A percentile compares a stretch with the other conserved stretches of the same genome.
phyloP scores from a whole-genome alignment of 2,329 filamentous ascomycete genomes.

The Ceratocystis colombiana region DNA sequence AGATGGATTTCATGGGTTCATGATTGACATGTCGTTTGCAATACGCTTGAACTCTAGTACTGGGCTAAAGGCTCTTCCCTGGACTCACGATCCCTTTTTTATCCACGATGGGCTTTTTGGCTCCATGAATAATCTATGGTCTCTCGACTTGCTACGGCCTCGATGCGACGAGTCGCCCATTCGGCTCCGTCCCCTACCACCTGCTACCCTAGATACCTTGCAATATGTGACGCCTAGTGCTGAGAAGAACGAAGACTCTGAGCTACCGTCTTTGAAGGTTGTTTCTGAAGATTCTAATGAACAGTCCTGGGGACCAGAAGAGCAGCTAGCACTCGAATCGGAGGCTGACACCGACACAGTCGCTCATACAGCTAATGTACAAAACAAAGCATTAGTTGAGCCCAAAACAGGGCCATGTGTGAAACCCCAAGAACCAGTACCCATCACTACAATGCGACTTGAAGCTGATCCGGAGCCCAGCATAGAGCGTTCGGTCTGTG shows the following conservation, averaged over 20 bases:
- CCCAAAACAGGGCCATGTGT: neutral
- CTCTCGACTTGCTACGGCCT: neutral
- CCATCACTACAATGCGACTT: neutral
- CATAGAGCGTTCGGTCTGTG: neutral
- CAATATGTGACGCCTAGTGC: slow-evolving; percentile 17
- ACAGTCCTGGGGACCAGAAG: slow-evolving; percentile 22
- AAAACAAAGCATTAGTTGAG: too few species aligned
- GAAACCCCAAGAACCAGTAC: neutral
- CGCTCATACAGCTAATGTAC: neutral
- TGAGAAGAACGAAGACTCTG: slow-evolving; percentile 19
- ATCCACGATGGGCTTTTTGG: slow-evolving; percentile 21
- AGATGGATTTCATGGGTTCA: slow-evolving; percentile 9
- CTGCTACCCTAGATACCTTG: slow-evolving; percentile 3
- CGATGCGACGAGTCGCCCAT: slow-evolving; percentile 12
- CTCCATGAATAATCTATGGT: slow-evolving; percentile 9
- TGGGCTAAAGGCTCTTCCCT: slow-evolving; percentile 9
- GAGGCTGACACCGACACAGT: slow-evolving; percentile 6
- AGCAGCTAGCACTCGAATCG: slow-evolving; percentile 22
- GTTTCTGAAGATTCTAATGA: neutral
- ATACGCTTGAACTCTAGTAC: neutral
- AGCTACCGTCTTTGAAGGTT: slow-evolving; percentile 8
- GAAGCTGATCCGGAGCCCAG: neutral
- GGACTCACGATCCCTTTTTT: slow-evolving; percentile 24
- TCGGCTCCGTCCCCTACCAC: slow-evolving; percentile 11
- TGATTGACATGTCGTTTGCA: slow-evolving; percentile 11